phyloP scores from a whole-genome alignment of 257 asterid genomes.

The Lantana camara region DNA sequence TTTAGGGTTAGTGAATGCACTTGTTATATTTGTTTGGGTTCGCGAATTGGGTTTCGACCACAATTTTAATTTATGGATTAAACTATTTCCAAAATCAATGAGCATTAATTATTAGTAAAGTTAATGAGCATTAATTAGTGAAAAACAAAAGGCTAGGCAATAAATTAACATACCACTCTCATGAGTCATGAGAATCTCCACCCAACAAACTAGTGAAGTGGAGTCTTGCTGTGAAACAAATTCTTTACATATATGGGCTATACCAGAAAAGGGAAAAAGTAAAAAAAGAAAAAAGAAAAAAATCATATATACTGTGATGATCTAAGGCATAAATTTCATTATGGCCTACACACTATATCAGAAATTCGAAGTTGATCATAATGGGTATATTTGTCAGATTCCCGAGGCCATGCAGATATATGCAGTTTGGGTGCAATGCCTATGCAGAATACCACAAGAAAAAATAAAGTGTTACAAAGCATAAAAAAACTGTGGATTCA shows the following conservation, averaged over 20 bases:
- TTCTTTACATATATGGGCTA: constrained; percentile 15
- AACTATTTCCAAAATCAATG: no score
- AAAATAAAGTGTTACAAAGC: constrained; percentile 19
- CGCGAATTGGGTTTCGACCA: no score
- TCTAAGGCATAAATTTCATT: not conserved
- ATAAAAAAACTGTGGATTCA: constrained; percentile 18
- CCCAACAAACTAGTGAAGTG: not conserved
- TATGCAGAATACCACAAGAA: constrained; percentile 55
- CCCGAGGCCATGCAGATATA: constrained; percentile 28
- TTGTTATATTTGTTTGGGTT: no score
- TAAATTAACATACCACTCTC: no score
- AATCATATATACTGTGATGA: not conserved
- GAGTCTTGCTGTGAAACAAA: constrained; percentile 28
- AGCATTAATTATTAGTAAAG: no score
- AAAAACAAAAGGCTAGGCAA: no score
- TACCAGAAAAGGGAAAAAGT: no score
- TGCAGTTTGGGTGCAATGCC: constrained; percentile 61
- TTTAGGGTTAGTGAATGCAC: no score
- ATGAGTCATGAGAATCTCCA: not conserved
- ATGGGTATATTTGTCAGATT: constrained; percentile 35
- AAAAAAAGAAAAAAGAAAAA: no score
- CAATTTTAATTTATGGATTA: no score
- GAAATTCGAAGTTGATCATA: constrained; percentile 18
- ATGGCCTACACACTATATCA: not conserved
- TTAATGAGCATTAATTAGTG: no score